Evolutionary conservation across 2,329 filamentous ascomycete species (phyloP).

Genomic region (Eutypella sp.): DNA sequence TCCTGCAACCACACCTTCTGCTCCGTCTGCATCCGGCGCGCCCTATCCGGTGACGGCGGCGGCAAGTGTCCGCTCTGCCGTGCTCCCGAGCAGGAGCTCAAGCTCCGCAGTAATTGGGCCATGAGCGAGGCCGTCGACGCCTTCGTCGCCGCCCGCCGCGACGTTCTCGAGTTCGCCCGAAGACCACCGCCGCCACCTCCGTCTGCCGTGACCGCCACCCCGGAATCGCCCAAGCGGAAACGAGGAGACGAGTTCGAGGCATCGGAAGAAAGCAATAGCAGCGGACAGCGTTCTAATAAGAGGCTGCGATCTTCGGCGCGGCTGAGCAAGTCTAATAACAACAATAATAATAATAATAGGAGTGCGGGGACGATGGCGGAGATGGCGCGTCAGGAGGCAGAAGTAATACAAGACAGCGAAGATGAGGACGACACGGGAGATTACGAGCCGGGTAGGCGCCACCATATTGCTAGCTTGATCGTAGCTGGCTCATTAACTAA

Average conservation of each 20-base stretch:
- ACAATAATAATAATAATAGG: too few species aligned
- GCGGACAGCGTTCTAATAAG: slow-evolving; percentile 36
- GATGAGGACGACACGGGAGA: slow-evolving; percentile 29
- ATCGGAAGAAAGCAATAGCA: slow-evolving; percentile 17
- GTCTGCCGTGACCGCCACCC: slow-evolving; percentile 16
- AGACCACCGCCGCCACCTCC: too few species aligned
- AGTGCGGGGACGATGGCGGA: slow-evolving; percentile 32
- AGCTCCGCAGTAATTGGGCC: slow-evolving; percentile 77
- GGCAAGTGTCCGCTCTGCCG: slow-evolving; percentile 87
- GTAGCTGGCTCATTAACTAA: slow-evolving; percentile 21
- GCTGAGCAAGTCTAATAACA: slow-evolving; percentile 40
- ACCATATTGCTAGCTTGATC: too few species aligned
- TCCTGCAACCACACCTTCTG: slow-evolving; percentile 95
- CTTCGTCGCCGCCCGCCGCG: slow-evolving; percentile 62
- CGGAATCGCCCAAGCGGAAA: slow-evolving; percentile 48
- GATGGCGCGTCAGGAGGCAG: slow-evolving; percentile 27
- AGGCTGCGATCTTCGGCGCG: slow-evolving; percentile 48
- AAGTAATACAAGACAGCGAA: slow-evolving; percentile 22
- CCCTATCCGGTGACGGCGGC: slow-evolving; percentile 73
- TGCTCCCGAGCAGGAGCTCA: slow-evolving; percentile 72
- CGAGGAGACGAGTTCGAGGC: slow-evolving; percentile 28
- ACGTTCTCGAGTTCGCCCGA: slow-evolving; percentile 60
- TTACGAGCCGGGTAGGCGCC: slow-evolving; percentile 1
- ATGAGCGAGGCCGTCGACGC: slow-evolving; percentile 79
- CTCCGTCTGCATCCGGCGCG: slow-evolving; percentile 87